phyloP scores from a whole-genome alignment of 169 alveolate species.

The Babesia caballi region DNA sequence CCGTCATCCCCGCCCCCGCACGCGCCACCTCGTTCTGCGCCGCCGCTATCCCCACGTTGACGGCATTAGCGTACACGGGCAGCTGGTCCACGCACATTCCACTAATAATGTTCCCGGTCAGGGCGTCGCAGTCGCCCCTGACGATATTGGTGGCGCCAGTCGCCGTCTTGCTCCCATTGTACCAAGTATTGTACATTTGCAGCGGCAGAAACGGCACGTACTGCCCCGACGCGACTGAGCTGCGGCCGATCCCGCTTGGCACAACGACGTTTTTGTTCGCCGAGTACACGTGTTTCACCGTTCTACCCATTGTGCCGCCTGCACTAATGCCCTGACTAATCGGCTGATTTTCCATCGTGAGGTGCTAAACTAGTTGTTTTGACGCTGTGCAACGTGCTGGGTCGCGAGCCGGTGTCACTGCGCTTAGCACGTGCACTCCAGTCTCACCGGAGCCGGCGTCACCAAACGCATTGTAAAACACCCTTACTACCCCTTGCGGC shows the following conservation, averaged over 20 bases:
- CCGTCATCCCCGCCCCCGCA: too few relatives aligned
- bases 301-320: not conserved
- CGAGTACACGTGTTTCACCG: slow-evolving; percentile 18
- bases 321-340: not conserved
- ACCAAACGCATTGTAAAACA: too few relatives aligned
- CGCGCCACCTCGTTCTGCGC: too few relatives aligned
- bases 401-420: too few relatives aligned
- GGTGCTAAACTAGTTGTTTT: not conserved
- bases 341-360: not conserved
- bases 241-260: too few relatives aligned
- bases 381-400: not conserved
- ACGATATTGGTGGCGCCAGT: too few relatives aligned
- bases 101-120: too few relatives aligned
- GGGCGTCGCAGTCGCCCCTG: too few relatives aligned
- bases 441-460: not conserved
- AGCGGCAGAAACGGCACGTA: not conserved
- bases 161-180: not conserved
- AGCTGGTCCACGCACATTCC: too few relatives aligned
- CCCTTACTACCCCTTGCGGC: too few relatives aligned
- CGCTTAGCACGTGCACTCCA: slow-evolving; percentile 18
- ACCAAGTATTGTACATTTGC: not conserved
- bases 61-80: too few relatives aligned
- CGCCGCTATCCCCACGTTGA: too few relatives aligned
- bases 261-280: not conserved
- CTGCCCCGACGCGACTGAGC: not conserved